These are phyloP conservation scores for Ogataea thermomethanolica DNA, from an alignment of 805 yeast species.

Conservation along the genomic window DNA sequence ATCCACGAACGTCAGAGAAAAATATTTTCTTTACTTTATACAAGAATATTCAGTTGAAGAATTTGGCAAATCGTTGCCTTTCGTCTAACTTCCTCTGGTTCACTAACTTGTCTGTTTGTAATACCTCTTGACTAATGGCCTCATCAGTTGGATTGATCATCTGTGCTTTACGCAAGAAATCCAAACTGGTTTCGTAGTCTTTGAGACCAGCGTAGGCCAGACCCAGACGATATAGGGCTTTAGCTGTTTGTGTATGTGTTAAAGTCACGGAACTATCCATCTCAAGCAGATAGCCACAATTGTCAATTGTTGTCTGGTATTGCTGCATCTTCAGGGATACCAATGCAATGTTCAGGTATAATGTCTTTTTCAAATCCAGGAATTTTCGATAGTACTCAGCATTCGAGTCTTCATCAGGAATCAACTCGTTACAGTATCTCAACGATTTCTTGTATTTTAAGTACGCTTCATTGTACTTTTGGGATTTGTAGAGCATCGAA, in stretches of 20 bases:
- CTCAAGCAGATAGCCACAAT: conserved; percentile 55
- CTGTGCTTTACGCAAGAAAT: conserved; percentile 43
- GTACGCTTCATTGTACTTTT: conserved; percentile 48
- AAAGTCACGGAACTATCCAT: conserved; percentile 32
- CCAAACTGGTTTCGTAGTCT: conserved; percentile 47
- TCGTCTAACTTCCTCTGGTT: conserved; percentile 46
- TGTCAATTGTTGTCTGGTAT: conserved; percentile 49
- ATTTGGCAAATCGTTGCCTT: conserved; percentile 56
- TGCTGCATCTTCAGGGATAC: conserved; percentile 47
- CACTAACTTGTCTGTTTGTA: conserved; percentile 37
- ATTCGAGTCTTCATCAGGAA: conserved; percentile 67
- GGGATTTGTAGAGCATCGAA: conserved; percentile 51
- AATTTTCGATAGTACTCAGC: conserved; percentile 50
- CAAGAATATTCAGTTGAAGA: conserved; percentile 39
- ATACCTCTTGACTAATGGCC: conserved; percentile 43
- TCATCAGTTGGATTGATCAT: conserved; percentile 45
- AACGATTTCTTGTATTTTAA: conserved; percentile 65
- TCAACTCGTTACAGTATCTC: conserved; percentile 65
- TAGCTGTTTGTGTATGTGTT: conserved; percentile 25
- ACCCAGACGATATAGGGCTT: conserved; percentile 30
- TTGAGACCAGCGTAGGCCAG: conserved; percentile 37
- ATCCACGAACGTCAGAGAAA: neutral
- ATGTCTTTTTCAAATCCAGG: conserved; percentile 44
- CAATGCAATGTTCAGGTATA: conserved; percentile 58
- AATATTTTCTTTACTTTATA: too few species aligned